phyloP scores from a whole-genome alignment of 108 stramenopile species.

The Stephanodiscus triporus region DNA sequence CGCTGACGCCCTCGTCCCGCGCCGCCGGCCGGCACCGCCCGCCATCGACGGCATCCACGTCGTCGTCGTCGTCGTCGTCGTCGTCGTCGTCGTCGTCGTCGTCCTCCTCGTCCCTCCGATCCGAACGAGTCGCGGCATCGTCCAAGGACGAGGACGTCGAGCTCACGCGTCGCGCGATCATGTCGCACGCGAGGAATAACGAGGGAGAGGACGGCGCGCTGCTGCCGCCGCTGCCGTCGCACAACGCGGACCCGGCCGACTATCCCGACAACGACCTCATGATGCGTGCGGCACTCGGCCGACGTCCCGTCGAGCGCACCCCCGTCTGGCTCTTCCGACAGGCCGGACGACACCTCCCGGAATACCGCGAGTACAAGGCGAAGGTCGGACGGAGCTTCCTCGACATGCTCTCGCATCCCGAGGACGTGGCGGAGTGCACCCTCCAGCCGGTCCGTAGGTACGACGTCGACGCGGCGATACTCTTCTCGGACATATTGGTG shows the following conservation, averaged over 20 bases:
- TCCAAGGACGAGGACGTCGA: conserved; percentile 64
- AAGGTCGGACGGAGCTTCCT: conserved; percentile 87
- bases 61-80: background rate
- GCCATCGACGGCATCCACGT: background rate
- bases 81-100: background rate
- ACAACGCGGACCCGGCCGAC: conserved; percentile 27
- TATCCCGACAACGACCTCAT: conserved; percentile 81
- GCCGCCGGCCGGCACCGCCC: background rate
- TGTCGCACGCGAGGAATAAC: conserved; percentile 28
- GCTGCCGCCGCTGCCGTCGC: background rate
- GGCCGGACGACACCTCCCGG: conserved; percentile 94
- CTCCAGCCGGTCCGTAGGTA: conserved; percentile 93
- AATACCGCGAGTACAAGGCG: conserved; percentile 89
- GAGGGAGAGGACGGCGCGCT: background rate
- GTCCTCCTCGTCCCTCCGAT: background rate
- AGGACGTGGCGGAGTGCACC: conserved; percentile 94
- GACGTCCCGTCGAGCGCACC: conserved; percentile 66
- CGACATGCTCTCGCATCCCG: conserved; percentile 84
- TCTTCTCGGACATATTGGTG: conserved; percentile 96
- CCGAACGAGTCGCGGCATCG: background rate
- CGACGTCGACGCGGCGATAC: conserved; percentile 92
- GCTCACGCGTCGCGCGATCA: conserved; percentile 67
- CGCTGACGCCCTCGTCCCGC: background rate
- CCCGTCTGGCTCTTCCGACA: conserved; percentile 97
- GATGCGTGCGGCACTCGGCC: conserved; percentile 82